These are phyloP conservation scores for Musa balbisiana DNA, from an alignment of 202 grass and related monocot genomes.

Conservation along the genomic window DNA sequence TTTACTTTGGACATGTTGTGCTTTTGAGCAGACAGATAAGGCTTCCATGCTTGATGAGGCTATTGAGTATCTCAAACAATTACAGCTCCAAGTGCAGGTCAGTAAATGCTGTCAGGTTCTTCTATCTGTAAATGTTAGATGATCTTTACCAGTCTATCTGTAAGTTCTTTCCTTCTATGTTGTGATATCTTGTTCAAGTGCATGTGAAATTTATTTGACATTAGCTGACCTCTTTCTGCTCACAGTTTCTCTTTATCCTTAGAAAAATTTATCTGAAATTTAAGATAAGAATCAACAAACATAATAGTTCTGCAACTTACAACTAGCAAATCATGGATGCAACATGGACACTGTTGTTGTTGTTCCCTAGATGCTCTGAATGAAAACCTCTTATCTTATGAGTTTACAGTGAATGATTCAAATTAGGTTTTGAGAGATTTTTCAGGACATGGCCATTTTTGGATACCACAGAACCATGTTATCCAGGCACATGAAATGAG, in stretches of 20 bases:
- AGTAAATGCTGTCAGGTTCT: conserved; percentile 18
- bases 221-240: neutral
- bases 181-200: neutral
- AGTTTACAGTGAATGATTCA: too few species aligned
- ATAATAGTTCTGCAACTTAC: too few species aligned
- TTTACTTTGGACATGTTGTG: neutral
- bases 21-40: conserved; percentile 59
- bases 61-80: conserved; percentile 93
- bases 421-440: too few species aligned
- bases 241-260: neutral
- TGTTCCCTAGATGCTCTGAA: too few species aligned
- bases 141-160: neutral
- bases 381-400: too few species aligned
- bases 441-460: too few species aligned
- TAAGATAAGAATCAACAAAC: too few species aligned
- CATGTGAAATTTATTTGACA: neutral
- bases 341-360: too few species aligned
- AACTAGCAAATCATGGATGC: too few species aligned
- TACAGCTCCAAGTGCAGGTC: conserved; percentile 96
- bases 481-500: too few species aligned
- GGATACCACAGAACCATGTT: too few species aligned
- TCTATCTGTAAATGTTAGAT: neutral
- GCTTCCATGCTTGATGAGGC: conserved; percentile 98
- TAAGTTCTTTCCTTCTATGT: neutral
- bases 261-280: too few species aligned